These are phyloP conservation scores for Kwoniella newhampshirensis DNA, from an alignment of 768 basidiomycete genomes.

Conservation along the genomic window DNA sequence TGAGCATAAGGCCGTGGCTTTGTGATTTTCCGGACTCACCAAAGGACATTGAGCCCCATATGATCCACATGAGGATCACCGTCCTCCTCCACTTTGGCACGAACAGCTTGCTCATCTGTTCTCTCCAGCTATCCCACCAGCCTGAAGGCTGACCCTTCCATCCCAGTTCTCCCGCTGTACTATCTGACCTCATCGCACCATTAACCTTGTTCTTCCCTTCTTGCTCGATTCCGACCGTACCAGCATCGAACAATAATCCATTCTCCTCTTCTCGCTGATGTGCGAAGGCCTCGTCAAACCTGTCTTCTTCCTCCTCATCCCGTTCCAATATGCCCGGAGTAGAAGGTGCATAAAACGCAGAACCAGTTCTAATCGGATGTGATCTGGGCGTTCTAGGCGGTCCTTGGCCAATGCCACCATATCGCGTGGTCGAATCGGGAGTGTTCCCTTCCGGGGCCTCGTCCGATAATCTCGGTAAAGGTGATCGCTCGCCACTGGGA, in stretches of 20 bases:
- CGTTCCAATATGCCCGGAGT: slow-evolving; percentile 12
- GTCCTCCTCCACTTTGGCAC: slow-evolving; percentile 48
- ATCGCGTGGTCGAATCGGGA: background rate
- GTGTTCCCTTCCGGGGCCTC: background rate
- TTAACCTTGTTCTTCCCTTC: background rate
- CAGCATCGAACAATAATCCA: background rate
- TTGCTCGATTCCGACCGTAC: background rate
- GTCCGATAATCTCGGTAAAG: background rate
- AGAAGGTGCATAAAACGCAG: slow-evolving; percentile 37
- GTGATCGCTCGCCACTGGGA: background rate
- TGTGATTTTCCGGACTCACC: slow-evolving; percentile 32
- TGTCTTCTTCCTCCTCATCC: slow-evolving; percentile 16
- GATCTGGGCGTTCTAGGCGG: slow-evolving; percentile 15
- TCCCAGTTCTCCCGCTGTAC: slow-evolving; percentile 5
- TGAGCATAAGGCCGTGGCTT: background rate
- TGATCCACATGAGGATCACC: slow-evolving; percentile 52
- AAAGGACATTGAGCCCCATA: slow-evolving; percentile 52
- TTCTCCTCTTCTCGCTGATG: slow-evolving; percentile 10
- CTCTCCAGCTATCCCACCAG: slow-evolving; percentile 34
- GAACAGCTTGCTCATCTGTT: slow-evolving; percentile 44
- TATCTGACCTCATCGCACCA: slow-evolving; percentile 6
- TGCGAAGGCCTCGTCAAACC: slow-evolving; percentile 37
- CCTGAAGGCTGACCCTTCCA: slow-evolving; percentile 12
- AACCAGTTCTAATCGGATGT: slow-evolving; percentile 35
- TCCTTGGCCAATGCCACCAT: slow-evolving; percentile 18